Conservation (phyloP, 495 filamentous ascomycete species). For the Talaromyces trachyspermus region DNA sequence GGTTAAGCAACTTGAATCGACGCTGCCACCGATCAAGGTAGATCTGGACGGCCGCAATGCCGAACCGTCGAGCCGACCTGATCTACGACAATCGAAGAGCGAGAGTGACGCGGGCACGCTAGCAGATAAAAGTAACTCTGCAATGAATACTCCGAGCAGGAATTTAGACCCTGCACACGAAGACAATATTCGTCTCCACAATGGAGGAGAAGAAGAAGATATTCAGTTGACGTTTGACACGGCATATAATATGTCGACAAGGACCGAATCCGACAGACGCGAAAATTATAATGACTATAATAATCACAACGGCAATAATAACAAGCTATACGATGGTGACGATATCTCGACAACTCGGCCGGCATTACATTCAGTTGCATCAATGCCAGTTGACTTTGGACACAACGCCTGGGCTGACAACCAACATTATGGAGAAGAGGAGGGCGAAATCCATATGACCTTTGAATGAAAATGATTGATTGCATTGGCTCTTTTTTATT, state of each 20-base stretch:
- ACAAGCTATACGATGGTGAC: constrained; percentile 1
- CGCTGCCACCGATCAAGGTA: constrained; percentile 82
- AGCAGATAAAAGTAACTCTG: not conserved
- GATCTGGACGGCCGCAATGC: constrained; percentile 38
- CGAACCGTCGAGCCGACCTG: constrained; percentile 24
- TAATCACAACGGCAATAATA: constrained; percentile 1
- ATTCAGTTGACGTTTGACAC: constrained; percentile 72
- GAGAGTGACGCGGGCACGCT: constrained; percentile 9
- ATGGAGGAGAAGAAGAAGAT: constrained; percentile 36
- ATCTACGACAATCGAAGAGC: constrained; percentile 44
- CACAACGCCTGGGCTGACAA: constrained; percentile 82
- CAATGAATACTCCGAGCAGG: not conserved
- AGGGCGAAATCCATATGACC: constrained; percentile 48
- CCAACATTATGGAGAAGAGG: constrained; percentile 43
- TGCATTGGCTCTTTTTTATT: not conserved
- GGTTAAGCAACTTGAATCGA: constrained; percentile 78
- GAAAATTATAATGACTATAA: constrained; percentile 6
- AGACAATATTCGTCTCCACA: not conserved
- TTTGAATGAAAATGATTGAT: constrained; percentile 37
- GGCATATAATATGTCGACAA: constrained; percentile 33
- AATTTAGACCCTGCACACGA: not conserved
- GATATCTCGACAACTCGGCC: constrained; percentile 20
- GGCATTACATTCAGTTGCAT: constrained; percentile 34
- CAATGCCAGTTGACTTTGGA: constrained; percentile 25
- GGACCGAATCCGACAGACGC: constrained; percentile 15